These are phyloP conservation scores for Coprinopsis strossmayeri DNA, from an alignment of 768 basidiomycete species.

Conservation along the genomic window DNA sequence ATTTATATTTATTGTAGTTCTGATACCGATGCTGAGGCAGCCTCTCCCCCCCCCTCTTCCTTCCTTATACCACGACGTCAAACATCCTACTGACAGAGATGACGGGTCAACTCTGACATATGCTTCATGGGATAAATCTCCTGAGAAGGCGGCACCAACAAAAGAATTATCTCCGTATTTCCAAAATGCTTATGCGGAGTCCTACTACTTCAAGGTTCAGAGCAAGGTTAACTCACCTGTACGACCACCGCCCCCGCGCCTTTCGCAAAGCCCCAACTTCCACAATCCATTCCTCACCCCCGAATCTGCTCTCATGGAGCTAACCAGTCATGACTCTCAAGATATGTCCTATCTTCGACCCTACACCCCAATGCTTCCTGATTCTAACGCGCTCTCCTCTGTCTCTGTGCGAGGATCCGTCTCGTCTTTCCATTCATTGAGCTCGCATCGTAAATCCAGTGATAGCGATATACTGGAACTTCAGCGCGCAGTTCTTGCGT, in stretches of 20 bases:
- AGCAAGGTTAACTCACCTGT: background rate
- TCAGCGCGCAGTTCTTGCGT: background rate
- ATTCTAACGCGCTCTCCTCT: background rate
- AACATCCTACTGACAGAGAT: background rate
- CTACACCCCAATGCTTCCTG: conserved; percentile 2
- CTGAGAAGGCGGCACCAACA: background rate
- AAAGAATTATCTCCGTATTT: background rate
- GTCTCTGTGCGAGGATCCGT: conserved; percentile 6
- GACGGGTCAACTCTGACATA: conserved; percentile 3
- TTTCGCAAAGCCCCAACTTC: background rate
- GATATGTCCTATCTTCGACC: background rate
- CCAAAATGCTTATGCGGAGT: background rate
- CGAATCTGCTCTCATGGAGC: background rate
- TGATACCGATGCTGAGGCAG: conserved; percentile 5
- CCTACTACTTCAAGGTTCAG: background rate
- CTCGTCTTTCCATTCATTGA: background rate
- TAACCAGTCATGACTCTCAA: background rate
- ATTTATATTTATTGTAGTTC: background rate
- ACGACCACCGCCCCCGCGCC: background rate
- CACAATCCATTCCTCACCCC: background rate
- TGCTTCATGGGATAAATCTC: conserved; percentile 8
- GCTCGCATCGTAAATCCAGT: background rate
- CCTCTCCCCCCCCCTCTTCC: background rate
- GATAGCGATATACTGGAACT: background rate
- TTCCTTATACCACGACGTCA: background rate